Percentiles rank a stretch among this genome's conserved stretches.
Conservation (phyloP, 192 early-diverging fungal genomes). For the Linnemannia elongata region DNA sequence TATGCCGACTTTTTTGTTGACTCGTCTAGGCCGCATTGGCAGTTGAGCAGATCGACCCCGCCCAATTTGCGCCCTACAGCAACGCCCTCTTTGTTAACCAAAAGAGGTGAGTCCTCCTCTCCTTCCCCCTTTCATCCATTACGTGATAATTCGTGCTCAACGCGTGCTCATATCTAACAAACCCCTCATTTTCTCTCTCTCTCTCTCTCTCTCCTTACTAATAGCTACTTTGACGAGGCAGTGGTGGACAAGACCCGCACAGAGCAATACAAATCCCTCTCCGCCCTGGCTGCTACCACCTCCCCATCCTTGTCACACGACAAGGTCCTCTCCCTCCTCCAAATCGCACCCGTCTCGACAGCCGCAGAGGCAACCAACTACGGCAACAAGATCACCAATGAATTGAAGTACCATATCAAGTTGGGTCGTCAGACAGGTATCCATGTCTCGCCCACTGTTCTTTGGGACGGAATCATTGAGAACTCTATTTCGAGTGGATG, state of each 20-base stretch:
- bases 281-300: constrained; percentile 63
- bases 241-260: constrained; percentile 68
- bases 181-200: neutral
- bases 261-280: constrained; percentile 67
- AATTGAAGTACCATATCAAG: constrained; percentile 78
- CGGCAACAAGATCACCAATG: constrained; percentile 78
- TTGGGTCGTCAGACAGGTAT: constrained; percentile 78
- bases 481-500: constrained; percentile 77
- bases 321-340: constrained; percentile 60
- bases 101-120: constrained; percentile 54
- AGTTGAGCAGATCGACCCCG: constrained; percentile 70
- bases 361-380: constrained; percentile 62
- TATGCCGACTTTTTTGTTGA: neutral
- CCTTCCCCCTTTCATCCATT: neutral
- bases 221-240: constrained; percentile 74
- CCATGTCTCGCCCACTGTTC: constrained; percentile 82
- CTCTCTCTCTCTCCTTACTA: neutral
- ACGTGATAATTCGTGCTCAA: neutral
- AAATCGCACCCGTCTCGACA: constrained; percentile 57
- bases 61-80: constrained; percentile 67
- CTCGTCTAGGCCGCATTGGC: constrained; percentile 70
- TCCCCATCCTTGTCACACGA: constrained; percentile 54
- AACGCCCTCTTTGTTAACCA: constrained; percentile 72
- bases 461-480: constrained; percentile 76
- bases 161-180: neutral